Evolutionary conservation across 1,139 yeast genomes (phyloP).

Genomic region (Zygosaccharomyces pseudobailii): DNA sequence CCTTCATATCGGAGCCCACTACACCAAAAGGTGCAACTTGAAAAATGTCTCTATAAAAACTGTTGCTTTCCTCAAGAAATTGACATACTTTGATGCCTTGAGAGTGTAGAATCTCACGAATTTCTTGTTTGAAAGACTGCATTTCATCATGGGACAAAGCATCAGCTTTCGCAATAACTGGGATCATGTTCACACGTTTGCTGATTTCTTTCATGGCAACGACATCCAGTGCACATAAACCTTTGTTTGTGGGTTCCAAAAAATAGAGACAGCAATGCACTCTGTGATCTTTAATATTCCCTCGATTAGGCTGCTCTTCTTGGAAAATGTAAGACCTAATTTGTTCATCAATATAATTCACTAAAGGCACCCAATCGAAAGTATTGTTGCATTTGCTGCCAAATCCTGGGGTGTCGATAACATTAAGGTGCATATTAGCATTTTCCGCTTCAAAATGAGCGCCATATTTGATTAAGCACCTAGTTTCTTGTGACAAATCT

Average conservation of each 20-base stretch:
- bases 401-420: constrained; percentile 74
- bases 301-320: constrained; percentile 68
- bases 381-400: constrained; percentile 65
- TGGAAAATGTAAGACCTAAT: constrained; percentile 54
- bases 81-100: constrained; percentile 56
- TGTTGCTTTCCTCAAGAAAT: constrained; percentile 42
- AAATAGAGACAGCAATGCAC: constrained; percentile 78
- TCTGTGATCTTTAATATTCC: constrained; percentile 47
- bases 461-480: constrained; percentile 31
- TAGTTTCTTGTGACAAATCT: constrained; percentile 7
- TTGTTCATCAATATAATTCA: constrained; percentile 57
- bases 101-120: constrained; percentile 42
- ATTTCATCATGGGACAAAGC: constrained; percentile 45
- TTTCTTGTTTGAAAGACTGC: constrained; percentile 40
- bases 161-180: constrained; percentile 74
- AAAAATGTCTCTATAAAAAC: constrained; percentile 15
- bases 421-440: constrained; percentile 47
- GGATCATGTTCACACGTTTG: constrained; percentile 64
- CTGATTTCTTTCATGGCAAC: constrained; percentile 64
- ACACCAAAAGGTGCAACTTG: constrained; percentile 54
- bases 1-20: constrained; percentile 46
- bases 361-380: constrained; percentile 54
- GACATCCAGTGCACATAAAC: constrained; percentile 57
- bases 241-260: constrained; percentile 52
- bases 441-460: constrained; percentile 48